Evolutionary conservation across 1,284 basidiomycete genomes (phyloP).

Genomic region (Leccinum brunneo-olivaceum): DNA sequence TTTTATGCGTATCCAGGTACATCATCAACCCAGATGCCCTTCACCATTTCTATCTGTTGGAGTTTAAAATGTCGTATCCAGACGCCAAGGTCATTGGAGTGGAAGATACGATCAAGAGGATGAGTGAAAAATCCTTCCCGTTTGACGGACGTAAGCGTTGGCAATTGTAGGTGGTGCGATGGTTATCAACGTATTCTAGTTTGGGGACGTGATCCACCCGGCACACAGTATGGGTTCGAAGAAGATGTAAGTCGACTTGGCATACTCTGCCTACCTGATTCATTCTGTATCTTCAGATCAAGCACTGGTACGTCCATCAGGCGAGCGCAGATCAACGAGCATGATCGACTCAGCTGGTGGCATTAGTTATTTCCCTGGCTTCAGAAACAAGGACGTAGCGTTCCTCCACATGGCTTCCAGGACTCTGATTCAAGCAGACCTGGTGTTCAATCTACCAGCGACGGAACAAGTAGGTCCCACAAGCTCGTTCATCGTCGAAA

Average conservation of each 20-base stretch:
- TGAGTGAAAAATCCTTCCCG: conserved; percentile 37
- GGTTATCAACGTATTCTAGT: conserved; percentile 31
- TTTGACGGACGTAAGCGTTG: conserved; percentile 55
- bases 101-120: conserved; percentile 43
- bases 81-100: conserved; percentile 70
- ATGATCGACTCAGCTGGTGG: conserved; percentile 3
- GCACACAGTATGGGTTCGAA: conserved; percentile 76
- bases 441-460: conserved; percentile 85
- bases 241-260: conserved; percentile 50
- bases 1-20: conserved; percentile 38
- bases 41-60: conserved; percentile 62
- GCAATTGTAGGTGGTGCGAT: not conserved
- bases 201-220: conserved; percentile 58
- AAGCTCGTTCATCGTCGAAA: not conserved
- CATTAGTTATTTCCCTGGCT: conserved; percentile 72
- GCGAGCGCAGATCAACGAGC: not conserved
- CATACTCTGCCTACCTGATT: not conserved
- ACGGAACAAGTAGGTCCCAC: conserved; percentile 65
- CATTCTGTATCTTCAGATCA: conserved; percentile 39
- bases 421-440: conserved; percentile 81
- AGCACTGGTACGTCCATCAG: conserved; percentile 44
- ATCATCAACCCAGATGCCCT: conserved; percentile 60
- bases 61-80: conserved; percentile 74
- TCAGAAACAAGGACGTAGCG: conserved; percentile 82
- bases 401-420: conserved; percentile 79